Base-by-base conservation (phyloP, 441 rosid genomes). In the Pelargonium citronellum region DNA sequence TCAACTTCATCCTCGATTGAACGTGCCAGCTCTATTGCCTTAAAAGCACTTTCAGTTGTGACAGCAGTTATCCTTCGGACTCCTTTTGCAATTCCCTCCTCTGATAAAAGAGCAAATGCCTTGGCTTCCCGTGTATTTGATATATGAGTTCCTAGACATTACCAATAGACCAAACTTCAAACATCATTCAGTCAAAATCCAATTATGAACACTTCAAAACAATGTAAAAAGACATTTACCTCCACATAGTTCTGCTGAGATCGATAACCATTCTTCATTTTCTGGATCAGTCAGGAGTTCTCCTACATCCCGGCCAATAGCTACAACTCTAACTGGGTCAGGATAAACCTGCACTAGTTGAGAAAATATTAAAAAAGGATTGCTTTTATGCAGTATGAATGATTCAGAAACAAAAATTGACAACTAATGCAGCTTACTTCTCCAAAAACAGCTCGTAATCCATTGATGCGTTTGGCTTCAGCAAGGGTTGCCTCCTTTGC, bases 11-110 rank as follows among this genome's bases (percentile, higher is more conserved):
- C 82, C 79, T 87, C 91, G 74, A 95, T 88, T 11, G 70, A 71
- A 12, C 74, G 69, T 22, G 97, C 97, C 71, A 69, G 61, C 64
- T 87, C 83, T 76, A 91, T 69, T 44, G 99, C 96, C 72, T 88
- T 81, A 71, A 83, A 83, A 72, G 97, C 99, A 79, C 71, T 65
- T 65, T 86, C 95, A 75, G 95, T 81, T 3, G 98, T 95, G 68
- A 91, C 95, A 66, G 95, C 99, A 80, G 96, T 90, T 78, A 92
- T 81, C 79, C 97, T 85, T 46, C 95, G 77, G 63, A 95, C 81
- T 70, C 98, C 97, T 86, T 89, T 92, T 62, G 96, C 96, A 81
- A 95, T 91, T 47, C 97, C 98, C 86, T 95, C 98, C 86, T 95
- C 96, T 0, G 97, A 85, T 66, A 92, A 77, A 79, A 95, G 93